phyloP scores from a whole-genome alignment of 225 moss, liverwort and hornwort genomes.

The Physcomitrellopsis africana region DNA sequence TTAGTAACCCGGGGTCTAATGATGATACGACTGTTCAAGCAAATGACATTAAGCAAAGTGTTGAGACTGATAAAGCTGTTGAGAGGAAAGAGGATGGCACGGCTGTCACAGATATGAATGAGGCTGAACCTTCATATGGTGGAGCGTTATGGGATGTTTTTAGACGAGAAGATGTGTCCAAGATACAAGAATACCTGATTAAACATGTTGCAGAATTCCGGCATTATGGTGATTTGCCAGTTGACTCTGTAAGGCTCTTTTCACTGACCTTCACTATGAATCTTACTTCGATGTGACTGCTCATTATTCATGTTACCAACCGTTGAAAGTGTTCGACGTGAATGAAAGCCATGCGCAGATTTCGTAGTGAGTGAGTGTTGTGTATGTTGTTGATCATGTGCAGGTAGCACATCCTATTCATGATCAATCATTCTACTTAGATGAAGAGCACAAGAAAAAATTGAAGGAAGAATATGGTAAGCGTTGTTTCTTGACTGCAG shows the following conservation, averaged over 20 bases:
- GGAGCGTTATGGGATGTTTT: constrained; percentile 80
- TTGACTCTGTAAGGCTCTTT: constrained; percentile 50
- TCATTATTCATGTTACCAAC: background rate
- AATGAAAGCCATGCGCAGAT: constrained; percentile 8
- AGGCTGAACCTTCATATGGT: constrained; percentile 41
- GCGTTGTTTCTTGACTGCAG: constrained; percentile 1
- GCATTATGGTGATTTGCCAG: constrained; percentile 51
- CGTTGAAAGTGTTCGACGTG: constrained; percentile 3
- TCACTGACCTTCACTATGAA: background rate
- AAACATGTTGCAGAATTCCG: constrained; percentile 55
- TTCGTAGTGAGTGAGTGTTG: constrained; percentile 9
- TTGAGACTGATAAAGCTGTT: constrained; percentile 11
- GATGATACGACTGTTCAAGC: constrained; percentile 17
- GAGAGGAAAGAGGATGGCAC: constrained; percentile 25
- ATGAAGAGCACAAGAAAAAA: constrained; percentile 55
- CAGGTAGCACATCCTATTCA: constrained; percentile 65
- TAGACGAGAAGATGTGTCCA: constrained; percentile 69
- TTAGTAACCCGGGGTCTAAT: constrained; percentile 20
- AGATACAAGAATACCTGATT: constrained; percentile 61
- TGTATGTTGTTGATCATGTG: constrained; percentile 15
- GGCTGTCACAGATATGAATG: constrained; percentile 27
- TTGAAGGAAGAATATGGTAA: constrained; percentile 58
- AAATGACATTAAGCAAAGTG: constrained; percentile 28
- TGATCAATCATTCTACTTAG: constrained; percentile 61
- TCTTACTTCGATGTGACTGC: background rate